Conservation (phyloP, 148 eudicot genomes). For the Cornus suecica region DNA sequence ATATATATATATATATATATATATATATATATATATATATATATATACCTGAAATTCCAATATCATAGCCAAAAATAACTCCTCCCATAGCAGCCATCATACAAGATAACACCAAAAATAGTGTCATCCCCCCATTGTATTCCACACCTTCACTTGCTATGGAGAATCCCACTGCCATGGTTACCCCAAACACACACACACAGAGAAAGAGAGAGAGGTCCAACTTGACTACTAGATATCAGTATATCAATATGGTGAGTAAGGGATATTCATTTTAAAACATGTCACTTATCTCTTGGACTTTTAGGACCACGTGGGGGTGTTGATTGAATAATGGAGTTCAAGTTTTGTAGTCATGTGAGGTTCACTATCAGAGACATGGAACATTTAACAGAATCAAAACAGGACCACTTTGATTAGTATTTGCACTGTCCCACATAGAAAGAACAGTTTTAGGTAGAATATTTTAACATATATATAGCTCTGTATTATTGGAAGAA, state of each 20-base stretch:
- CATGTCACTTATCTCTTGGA: neutral
- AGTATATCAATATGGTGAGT: neutral
- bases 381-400: neutral
- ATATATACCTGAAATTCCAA: constrained; percentile 24
- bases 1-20: neutral
- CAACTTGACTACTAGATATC: constrained; percentile 10
- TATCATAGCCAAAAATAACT: constrained; percentile 26
- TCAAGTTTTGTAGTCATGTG: neutral
- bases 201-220: neutral
- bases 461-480: too few species aligned
- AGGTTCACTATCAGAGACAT: neutral
- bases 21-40: too few species aligned
- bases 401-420: too few species aligned
- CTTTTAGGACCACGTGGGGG: neutral
- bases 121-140: constrained; percentile 12
- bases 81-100: constrained; percentile 24
- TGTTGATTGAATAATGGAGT: neutral
- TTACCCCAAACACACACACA: neutral
- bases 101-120: constrained; percentile 11
- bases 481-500: too few species aligned
- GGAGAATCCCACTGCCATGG: constrained; percentile 12
- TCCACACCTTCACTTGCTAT: constrained; percentile 2
- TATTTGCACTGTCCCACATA: too few species aligned
- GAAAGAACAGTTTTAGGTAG: too few species aligned
- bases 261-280: neutral